phyloP scores from a whole-genome alignment of 1,284 basidiomycete species.

The Ceratorhiza oryzae-sativae region DNA sequence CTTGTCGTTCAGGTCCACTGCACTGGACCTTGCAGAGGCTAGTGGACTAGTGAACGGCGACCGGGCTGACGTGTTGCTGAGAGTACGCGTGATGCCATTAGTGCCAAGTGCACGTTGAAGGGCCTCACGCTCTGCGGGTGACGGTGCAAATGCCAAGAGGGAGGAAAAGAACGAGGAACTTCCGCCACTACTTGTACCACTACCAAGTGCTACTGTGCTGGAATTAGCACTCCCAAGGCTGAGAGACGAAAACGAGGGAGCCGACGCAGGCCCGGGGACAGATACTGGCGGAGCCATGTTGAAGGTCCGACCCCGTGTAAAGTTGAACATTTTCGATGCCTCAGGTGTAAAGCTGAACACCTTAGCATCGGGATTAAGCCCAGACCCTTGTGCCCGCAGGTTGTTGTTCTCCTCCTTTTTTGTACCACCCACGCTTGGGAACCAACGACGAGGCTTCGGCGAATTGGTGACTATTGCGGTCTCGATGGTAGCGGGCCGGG shows the following conservation, averaged over 20 bases:
- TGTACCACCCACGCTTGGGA: slow-evolving; percentile 50
- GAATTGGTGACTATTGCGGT: slow-evolving; percentile 45
- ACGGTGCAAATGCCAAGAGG: slow-evolving; percentile 78
- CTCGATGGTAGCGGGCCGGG: slow-evolving; percentile 44
- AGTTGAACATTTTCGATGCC: slow-evolving; percentile 72
- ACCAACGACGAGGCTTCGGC: slow-evolving; percentile 59
- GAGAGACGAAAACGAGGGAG: slow-evolving; percentile 34
- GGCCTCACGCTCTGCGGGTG: slow-evolving; percentile 79
- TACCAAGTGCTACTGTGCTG: slow-evolving; percentile 33
- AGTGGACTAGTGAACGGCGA: slow-evolving; percentile 39
- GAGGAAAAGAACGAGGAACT: slow-evolving; percentile 45
- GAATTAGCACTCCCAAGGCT: slow-evolving; percentile 21
- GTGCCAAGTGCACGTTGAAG: slow-evolving; percentile 63
- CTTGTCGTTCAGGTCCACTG: slow-evolving; percentile 40
- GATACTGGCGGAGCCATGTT: slow-evolving; percentile 26
- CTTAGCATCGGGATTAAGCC: slow-evolving; percentile 84
- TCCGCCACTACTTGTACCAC: slow-evolving; percentile 5
- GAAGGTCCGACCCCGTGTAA: slow-evolving; percentile 44
- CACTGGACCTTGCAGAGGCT: slow-evolving; percentile 39
- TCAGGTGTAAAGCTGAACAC: slow-evolving; percentile 61
- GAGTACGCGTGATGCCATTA: slow-evolving; percentile 24
- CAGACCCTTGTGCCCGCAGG: slow-evolving; percentile 56
- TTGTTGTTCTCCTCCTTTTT: slow-evolving; percentile 22
- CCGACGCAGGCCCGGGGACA: slow-evolving; percentile 51
- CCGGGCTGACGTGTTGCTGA: slow-evolving; percentile 37